These are phyloP conservation scores for Aspergillus eucalypticola DNA, from an alignment of 2,329 filamentous ascomycete genomes.

Conservation along the genomic window DNA sequence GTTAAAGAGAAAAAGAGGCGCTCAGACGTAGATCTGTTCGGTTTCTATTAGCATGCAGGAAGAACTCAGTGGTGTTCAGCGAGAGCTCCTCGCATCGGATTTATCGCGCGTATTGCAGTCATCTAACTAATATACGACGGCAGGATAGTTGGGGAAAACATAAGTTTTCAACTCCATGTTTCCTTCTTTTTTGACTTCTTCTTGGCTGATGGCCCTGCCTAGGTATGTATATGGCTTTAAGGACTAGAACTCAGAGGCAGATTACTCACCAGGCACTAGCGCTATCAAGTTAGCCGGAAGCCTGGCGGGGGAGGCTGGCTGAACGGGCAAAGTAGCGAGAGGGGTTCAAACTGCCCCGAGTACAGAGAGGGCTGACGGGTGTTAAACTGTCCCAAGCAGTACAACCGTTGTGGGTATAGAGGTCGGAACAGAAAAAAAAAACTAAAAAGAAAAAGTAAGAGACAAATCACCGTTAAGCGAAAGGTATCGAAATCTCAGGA, in stretches of 20 bases:
- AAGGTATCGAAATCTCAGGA: neutral
- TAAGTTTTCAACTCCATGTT: neutral
- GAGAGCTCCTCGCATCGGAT: neutral
- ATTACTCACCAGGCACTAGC: slow-evolving; percentile 2
- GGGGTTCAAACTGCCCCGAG: neutral
- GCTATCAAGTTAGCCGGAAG: neutral
- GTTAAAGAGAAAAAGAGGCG: too few species aligned
- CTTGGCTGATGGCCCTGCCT: neutral
- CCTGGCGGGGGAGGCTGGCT: slow-evolving; percentile 1
- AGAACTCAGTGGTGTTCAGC: neutral
- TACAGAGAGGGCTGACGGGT: neutral
- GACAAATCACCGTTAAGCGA: neutral
- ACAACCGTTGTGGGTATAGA: neutral
- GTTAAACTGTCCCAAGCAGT: neutral
- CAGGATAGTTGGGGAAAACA: neutral
- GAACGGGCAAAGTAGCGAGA: neutral
- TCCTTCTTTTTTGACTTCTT: neutral
- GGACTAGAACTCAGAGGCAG: neutral
- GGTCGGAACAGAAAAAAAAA: neutral
- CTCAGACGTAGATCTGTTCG: neutral
- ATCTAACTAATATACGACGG: too few species aligned
- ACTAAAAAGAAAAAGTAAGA: neutral
- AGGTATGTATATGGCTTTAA: neutral
- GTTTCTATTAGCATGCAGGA: neutral
- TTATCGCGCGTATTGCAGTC: too few species aligned